Evolutionary conservation across 352 stramenopile species (phyloP).

Genomic region (Pythium brachiatum): DNA sequence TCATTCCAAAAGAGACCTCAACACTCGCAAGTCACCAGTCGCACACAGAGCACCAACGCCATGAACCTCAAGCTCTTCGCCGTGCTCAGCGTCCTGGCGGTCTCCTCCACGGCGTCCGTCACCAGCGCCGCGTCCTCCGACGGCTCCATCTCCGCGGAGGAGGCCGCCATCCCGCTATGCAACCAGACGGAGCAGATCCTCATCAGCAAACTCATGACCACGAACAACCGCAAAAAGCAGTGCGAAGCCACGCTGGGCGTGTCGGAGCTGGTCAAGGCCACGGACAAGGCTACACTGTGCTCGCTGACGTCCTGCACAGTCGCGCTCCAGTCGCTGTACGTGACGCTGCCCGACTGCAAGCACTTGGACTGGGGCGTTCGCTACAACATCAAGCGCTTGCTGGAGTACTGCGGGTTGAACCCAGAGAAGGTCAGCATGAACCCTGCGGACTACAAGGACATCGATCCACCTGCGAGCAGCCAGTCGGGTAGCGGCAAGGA

Average conservation of each 20-base stretch:
- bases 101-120: neutral
- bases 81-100: conserved; percentile 1
- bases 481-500: neutral
- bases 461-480: too few species aligned
- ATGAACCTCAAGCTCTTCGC: conserved; percentile 15
- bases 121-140: conserved; percentile 11
- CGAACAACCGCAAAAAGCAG: conserved; percentile 49
- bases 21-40: neutral
- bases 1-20: neutral
- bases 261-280: conserved; percentile 45
- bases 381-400: conserved; percentile 35
- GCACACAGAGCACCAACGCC: too few species aligned
- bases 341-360: conserved; percentile 52
- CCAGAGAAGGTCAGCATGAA: conserved; percentile 22
- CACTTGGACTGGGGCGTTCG: conserved; percentile 53
- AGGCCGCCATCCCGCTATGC: conserved; percentile 41
- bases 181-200: conserved; percentile 40
- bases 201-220: conserved; percentile 33
- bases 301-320: conserved; percentile 40
- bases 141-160: conserved; percentile 4
- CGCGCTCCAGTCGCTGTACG: conserved; percentile 62
- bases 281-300: conserved; percentile 40
- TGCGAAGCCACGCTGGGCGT: conserved; percentile 49
- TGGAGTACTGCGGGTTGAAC: conserved; percentile 50
- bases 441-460: conserved; percentile 9